A percentile compares a stretch with the other conserved stretches of the same genome.
These are phyloP conservation scores for Neurospora sp. DNA, from an alignment of 2,329 filamentous ascomycete genomes.

Conservation along the genomic window DNA sequence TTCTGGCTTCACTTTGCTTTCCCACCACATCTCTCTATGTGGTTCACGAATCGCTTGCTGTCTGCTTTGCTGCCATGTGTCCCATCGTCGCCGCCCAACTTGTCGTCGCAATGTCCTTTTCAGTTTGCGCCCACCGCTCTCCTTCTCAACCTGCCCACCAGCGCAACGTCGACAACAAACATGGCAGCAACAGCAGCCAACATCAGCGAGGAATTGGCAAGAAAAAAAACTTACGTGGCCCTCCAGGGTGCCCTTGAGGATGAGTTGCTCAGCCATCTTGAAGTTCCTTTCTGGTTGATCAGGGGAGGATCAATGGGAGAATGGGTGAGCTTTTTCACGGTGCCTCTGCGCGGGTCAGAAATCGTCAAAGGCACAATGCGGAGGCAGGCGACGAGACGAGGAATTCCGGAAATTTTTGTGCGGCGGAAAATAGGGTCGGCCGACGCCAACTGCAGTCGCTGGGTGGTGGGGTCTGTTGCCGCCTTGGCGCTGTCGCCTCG, in stretches of 20 bases:
- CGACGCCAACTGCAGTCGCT: not conserved
- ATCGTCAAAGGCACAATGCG: slow-evolving; percentile 21
- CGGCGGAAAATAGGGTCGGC: slow-evolving; percentile 41
- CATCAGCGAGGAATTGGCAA: slow-evolving; percentile 10
- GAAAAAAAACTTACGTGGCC: slow-evolving; percentile 63
- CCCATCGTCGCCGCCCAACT: not conserved
- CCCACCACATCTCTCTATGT: not conserved
- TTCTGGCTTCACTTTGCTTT: not conserved
- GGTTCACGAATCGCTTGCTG: not conserved
- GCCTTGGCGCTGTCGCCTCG: slow-evolving; percentile 2
- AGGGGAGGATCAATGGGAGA: slow-evolving; percentile 30
- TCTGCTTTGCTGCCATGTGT: slow-evolving; percentile 1
- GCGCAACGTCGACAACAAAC: not conserved
- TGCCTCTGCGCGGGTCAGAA: slow-evolving; percentile 19
- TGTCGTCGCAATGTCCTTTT: not conserved
- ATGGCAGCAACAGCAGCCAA: slow-evolving; percentile 12
- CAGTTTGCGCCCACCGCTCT: not conserved
- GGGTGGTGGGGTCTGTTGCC: not conserved
- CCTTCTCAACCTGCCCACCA: not conserved
- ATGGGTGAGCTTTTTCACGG: slow-evolving; percentile 19
- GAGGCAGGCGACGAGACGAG: slow-evolving; percentile 13
- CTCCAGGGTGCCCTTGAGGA: slow-evolving; percentile 94
- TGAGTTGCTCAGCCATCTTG: slow-evolving; percentile 84
- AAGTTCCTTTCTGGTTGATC: slow-evolving; percentile 28
- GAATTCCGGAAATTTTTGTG: slow-evolving; percentile 41